Base-by-base conservation (phyloP, 2,329 filamentous ascomycete genomes). In the Paecilomyces sp. region DNA sequence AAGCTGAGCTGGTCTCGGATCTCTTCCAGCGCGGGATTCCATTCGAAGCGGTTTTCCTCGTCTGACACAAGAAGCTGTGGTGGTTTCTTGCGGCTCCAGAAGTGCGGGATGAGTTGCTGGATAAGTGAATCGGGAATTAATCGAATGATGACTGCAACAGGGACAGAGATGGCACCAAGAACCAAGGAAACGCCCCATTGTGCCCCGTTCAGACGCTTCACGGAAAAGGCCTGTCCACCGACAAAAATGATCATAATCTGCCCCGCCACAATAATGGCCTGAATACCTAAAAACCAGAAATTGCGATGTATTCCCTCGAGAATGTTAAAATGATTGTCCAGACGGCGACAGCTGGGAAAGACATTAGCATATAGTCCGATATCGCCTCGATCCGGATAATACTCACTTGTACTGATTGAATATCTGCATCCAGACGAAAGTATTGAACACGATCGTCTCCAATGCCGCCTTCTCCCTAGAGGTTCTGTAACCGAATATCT, bases 191-290 rank as follows among this genome's bases (percentile, higher is more conserved):
- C 85, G 6, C 79, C 88, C 88, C 88, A 91, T 63, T 90, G 85
- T 5, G 80, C 73, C 24, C 84, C 86, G n/a, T 82, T 82, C 58
- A 90, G 78, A 0, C 79, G 80, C 7, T 74, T 75, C 1, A 88
- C 85, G 11, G 85, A 83, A 68, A 91, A 90, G 0, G 87, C 88
- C 30, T 80, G 76, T 6, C 88, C 87, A 63, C 88, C 88, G 60
- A 89, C 81, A 66, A 88, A 88, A 60, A 91, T 80, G 67, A 91
- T 91, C 72, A 89, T 71, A n/a, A 88, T 80, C 68, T 91, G 88
- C 8, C 88, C 88, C 12, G 81, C 85, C 52, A 89, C 77, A 67
- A 89, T 91, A 66, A 89, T 80, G 25, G 80, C 68, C 67, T 88
- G 83, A 47, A 90, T 89, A 3, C 78, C 80, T 34, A 89, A 80